A percentile compares a stretch with the other conserved stretches of the same genome.
These are phyloP conservation scores for Encephalitozoon hellem DNA, from an alignment of 371 early-diverging fungal species.

Conservation along the genomic window DNA sequence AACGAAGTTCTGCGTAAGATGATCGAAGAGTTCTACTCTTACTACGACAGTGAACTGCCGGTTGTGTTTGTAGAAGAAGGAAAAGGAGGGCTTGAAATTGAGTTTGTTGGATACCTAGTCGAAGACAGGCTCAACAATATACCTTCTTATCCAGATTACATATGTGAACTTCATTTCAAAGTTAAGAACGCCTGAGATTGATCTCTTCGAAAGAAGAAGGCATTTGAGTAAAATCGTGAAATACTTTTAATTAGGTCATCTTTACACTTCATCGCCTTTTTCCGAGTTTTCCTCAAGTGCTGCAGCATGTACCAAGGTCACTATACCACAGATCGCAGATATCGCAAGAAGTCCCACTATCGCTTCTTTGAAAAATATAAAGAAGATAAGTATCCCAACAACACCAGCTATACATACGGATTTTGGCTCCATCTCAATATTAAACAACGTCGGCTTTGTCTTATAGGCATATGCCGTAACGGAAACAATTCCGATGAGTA, in stretches of 20 bases:
- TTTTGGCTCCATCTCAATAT: neutral
- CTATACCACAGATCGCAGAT: neutral
- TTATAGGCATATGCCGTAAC: neutral
- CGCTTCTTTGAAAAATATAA: neutral
- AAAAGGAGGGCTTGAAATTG: conserved; percentile 15
- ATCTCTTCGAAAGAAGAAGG: too few relatives aligned
- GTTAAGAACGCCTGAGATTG: conserved; percentile 17
- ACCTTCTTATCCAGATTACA: conserved; percentile 19
- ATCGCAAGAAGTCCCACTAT: conserved; percentile 8
- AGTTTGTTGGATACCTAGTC: conserved; percentile 32
- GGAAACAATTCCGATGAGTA: neutral
- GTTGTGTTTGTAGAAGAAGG: conserved; percentile 35
- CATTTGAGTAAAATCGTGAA: neutral
- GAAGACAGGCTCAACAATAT: conserved; percentile 38
- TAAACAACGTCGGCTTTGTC: neutral
- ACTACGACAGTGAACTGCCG: conserved; percentile 16
- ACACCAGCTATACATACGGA: neutral
- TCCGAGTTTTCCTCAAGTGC: neutral
- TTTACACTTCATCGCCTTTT: neutral
- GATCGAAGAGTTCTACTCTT: conserved; percentile 21
- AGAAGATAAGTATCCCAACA: neutral
- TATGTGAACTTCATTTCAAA: conserved; percentile 36
- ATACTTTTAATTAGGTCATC: neutral
- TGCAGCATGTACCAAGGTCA: neutral
- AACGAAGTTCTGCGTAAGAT: conserved; percentile 8